Evolutionary conservation across 257 asterid species (phyloP).

Genomic region (Petunia axillaris): DNA sequence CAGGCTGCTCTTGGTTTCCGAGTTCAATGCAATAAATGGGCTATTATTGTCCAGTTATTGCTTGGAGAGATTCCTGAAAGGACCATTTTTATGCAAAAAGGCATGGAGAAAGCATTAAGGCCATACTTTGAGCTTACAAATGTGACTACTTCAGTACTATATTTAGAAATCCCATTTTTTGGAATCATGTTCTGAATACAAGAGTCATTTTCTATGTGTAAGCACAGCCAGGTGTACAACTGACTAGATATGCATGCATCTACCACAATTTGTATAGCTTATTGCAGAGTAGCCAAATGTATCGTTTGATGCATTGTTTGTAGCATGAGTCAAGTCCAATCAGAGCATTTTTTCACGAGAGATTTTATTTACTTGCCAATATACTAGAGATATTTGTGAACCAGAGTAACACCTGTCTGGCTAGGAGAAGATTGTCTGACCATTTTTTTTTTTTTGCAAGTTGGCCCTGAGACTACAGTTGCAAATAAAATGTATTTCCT

Average conservation of each 20-base stretch:
- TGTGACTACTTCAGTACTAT: constrained; percentile 50
- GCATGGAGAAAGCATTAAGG: constrained; percentile 88
- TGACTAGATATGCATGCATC: neutral
- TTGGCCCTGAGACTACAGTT: too few species aligned
- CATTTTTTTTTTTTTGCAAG: neutral
- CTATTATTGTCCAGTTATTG: constrained; percentile 84
- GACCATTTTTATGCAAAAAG: constrained; percentile 93
- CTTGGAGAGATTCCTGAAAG: constrained; percentile 98
- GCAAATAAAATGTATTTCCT: neutral
- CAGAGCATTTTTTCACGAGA: neutral
- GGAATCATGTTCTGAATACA: neutral
- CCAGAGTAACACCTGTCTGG: neutral
- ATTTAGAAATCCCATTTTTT: neutral
- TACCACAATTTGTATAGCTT: neutral
- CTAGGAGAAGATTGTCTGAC: neutral
- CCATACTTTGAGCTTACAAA: constrained; percentile 97
- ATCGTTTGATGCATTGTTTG: constrained; percentile 5
- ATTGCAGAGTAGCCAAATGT: neutral
- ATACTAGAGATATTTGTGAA: neutral
- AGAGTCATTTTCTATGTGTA: neutral
- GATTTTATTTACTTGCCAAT: neutral
- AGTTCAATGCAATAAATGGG: constrained; percentile 90
- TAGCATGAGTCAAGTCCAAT: neutral
- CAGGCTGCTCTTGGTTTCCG: constrained; percentile 86
- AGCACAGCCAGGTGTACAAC: neutral